phyloP scores from a whole-genome alignment of 306 rosid species.

The Prunus fruticosa region DNA sequence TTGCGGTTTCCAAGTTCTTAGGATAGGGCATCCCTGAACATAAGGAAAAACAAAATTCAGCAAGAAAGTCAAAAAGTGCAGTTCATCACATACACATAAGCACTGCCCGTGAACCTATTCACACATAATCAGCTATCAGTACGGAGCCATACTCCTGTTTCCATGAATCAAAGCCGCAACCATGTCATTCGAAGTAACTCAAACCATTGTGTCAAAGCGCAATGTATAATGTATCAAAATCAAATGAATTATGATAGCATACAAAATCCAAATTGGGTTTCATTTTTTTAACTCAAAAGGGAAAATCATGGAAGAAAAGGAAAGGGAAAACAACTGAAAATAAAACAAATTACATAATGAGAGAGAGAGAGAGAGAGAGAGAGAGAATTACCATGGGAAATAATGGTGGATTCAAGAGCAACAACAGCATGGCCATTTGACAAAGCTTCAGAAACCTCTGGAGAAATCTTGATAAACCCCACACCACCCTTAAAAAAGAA shows the following conservation, averaged over 20 bases:
- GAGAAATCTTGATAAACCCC: conserved; percentile 54
- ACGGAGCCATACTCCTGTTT: background rate
- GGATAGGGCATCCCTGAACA: conserved; percentile 95
- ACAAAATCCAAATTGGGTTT: background rate
- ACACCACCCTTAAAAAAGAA: conserved; percentile 12
- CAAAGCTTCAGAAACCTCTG: conserved; percentile 78
- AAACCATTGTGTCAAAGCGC: background rate
- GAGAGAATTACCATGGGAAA: conserved; percentile 63
- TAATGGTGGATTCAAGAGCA: conserved; percentile 91
- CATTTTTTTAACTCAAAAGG: background rate
- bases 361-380: background rate
- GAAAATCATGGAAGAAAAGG: background rate
- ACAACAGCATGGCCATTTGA: conserved; percentile 66
- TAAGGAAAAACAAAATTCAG: conserved; percentile 15
- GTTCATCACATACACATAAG: background rate
- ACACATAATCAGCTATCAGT: background rate
- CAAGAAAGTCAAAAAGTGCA: background rate
- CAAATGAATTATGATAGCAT: background rate
- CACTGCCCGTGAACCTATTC: background rate
- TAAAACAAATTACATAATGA: background rate
- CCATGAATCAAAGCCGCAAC: background rate
- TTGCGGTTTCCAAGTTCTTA: conserved; percentile 78
- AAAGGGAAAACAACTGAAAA: background rate
- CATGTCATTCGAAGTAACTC: background rate
- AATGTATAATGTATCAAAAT: background rate